Evolutionary conservation across 805 yeast genomes (phyloP).

Genomic region (Starmerella stellata): DNA sequence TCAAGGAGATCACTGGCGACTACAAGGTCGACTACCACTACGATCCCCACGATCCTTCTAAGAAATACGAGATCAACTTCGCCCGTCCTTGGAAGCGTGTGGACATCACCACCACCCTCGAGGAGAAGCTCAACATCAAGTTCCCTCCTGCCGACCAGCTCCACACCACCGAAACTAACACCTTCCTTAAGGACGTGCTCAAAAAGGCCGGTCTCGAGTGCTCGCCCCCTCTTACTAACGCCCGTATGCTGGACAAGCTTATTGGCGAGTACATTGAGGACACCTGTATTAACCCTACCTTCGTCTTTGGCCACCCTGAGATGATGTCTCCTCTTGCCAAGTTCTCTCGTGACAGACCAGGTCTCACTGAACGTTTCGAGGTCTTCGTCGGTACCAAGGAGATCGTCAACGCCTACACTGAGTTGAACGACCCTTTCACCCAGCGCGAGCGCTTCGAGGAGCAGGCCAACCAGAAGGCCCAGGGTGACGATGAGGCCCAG

Average conservation of each 20-base stretch:
- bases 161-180: constrained; percentile 85
- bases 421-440: constrained; percentile 96
- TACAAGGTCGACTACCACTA: constrained; percentile 82
- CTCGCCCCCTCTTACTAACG: constrained; percentile 82
- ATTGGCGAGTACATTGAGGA: constrained; percentile 90
- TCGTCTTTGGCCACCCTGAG: constrained; percentile 96
- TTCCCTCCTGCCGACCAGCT: constrained; percentile 93
- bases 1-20: constrained; percentile 79
- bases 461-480: constrained; percentile 95
- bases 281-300: constrained; percentile 86
- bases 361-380: constrained; percentile 95
- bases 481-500: constrained; percentile 99
- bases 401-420: constrained; percentile 95
- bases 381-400: constrained; percentile 97
- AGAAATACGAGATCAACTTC: constrained; percentile 60
- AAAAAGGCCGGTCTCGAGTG: constrained; percentile 72
- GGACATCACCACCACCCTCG: constrained; percentile 91
- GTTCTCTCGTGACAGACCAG: constrained; percentile 79
- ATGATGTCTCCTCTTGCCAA: constrained; percentile 99
- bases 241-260: constrained; percentile 95
- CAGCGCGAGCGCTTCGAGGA: constrained; percentile 96
- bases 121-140: constrained; percentile 63
- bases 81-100: constrained; percentile 97
- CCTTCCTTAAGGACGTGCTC: constrained; percentile 65
- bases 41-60: constrained; percentile 65